Percentiles rank a stretch among this genome's conserved stretches.
Evolutionary conservation across 1,139 yeast genomes (phyloP).

Genomic region (Arxiozyma bovina): DNA sequence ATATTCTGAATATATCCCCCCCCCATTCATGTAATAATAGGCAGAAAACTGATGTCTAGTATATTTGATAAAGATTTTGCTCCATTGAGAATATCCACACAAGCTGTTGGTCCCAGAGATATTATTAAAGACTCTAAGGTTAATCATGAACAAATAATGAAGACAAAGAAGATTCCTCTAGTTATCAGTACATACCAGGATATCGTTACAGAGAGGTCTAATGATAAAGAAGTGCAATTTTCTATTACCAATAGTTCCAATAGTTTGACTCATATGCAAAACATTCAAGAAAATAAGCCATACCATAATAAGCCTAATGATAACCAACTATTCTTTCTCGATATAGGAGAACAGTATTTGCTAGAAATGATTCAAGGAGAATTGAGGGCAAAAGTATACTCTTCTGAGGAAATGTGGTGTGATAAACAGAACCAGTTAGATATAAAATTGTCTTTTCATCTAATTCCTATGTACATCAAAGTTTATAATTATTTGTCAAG

Average conservation of each 20-base stretch:
- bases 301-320: background rate
- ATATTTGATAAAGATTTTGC: constrained; percentile 17
- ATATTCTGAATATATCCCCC: too few relatives aligned
- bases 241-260: background rate
- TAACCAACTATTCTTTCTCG: background rate
- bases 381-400: background rate
- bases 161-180: constrained; percentile 1
- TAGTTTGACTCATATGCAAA: too few relatives aligned
- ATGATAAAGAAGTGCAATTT: background rate
- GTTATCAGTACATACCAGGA: background rate
- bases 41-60: background rate
- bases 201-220: background rate
- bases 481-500: background rate
- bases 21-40: background rate
- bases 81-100: constrained; percentile 21
- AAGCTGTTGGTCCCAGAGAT: constrained; percentile 15
- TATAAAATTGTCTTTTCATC: background rate
- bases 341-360: background rate
- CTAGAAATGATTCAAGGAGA: background rate
- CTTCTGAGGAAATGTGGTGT: background rate
- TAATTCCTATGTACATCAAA: background rate
- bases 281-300: too few relatives aligned
- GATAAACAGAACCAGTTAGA: background rate
- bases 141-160: constrained; percentile 15
- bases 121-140: constrained; percentile 16